phyloP scores from a whole-genome alignment of 1,284 basidiomycete genomes.

The Exobasidium cylindrosporum region DNA sequence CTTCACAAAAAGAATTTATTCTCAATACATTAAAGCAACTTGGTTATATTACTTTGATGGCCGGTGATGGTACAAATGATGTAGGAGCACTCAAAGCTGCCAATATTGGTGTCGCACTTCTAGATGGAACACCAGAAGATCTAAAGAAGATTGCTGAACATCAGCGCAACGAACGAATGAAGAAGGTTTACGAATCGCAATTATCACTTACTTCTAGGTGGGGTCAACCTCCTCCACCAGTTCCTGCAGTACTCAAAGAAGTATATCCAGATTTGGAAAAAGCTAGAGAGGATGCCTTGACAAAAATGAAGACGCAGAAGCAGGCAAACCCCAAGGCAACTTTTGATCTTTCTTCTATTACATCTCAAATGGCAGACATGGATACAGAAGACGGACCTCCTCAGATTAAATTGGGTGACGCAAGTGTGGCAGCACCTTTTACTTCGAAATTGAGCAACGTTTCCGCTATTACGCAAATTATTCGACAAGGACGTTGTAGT shows the following conservation, averaged over 20 bases:
- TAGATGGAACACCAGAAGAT: slow-evolving; percentile 53
- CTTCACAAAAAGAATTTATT: slow-evolving; percentile 53
- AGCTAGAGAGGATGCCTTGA: slow-evolving; percentile 46
- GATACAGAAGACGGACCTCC: slow-evolving; percentile 53
- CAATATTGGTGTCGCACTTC: slow-evolving; percentile 53
- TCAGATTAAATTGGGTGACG: slow-evolving; percentile 54
- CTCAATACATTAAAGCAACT: slow-evolving; percentile 48
- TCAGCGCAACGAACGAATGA: slow-evolving; percentile 50
- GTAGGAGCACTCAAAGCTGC: slow-evolving; percentile 54
- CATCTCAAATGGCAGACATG: slow-evolving; percentile 44
- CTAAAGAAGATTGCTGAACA: slow-evolving; percentile 52
- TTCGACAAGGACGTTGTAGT: slow-evolving; percentile 52
- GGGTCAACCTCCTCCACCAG: slow-evolving; percentile 46
- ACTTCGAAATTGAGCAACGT: slow-evolving; percentile 51
- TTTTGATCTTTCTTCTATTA: slow-evolving; percentile 49
- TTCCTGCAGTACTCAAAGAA: slow-evolving; percentile 43
- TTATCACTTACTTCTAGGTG: slow-evolving; percentile 44
- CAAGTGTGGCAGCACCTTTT: slow-evolving; percentile 53
- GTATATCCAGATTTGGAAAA: slow-evolving; percentile 50
- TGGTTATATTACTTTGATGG: slow-evolving; percentile 54
- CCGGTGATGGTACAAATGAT: slow-evolving; percentile 54
- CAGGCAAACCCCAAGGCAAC: slow-evolving; percentile 40
- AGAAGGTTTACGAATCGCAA: slow-evolving; percentile 53
- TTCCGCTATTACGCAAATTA: slow-evolving; percentile 40
- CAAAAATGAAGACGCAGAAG: slow-evolving; percentile 35